A percentile compares a stretch with the other conserved stretches of the same genome.
phyloP scores from a whole-genome alignment of 2,329 filamentous ascomycete genomes.

The Pyricularia sp. region DNA sequence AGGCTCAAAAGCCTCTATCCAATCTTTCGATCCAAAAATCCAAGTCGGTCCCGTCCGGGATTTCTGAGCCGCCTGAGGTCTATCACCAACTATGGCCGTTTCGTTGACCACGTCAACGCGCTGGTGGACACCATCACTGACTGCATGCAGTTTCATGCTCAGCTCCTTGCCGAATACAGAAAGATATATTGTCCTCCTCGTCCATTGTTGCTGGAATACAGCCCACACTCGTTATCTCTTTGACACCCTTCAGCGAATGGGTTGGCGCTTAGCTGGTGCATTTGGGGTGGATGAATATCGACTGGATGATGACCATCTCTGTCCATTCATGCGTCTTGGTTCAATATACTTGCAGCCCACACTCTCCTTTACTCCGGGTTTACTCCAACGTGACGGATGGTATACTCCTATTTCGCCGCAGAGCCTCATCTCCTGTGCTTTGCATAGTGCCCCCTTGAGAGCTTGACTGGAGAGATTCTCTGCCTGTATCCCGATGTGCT shows the following conservation, averaged over 20 bases:
- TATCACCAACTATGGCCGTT: background rate
- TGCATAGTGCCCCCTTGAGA: background rate
- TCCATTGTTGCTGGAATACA: background rate
- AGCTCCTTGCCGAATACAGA: background rate
- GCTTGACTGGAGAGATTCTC: background rate
- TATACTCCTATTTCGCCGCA: background rate
- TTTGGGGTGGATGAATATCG: background rate
- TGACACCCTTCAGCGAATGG: background rate
- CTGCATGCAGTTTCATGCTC: background rate
- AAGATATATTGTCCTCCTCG: background rate
- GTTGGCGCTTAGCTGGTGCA: background rate
- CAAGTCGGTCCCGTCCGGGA: background rate
- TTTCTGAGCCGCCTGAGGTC: background rate
- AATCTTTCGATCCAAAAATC: background rate
- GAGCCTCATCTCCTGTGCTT: background rate
- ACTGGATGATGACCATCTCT: background rate
- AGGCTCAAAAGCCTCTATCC: background rate
- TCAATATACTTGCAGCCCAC: background rate
- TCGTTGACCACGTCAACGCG: background rate
- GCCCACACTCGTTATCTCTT: background rate
- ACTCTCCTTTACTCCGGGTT: background rate
- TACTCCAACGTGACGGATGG: background rate
- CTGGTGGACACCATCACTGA: background rate
- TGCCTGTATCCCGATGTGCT: background rate
- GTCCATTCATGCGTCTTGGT: background rate